Conservation (phyloP, 257 asterid genomes). For the Forsythia suspensa region DNA sequence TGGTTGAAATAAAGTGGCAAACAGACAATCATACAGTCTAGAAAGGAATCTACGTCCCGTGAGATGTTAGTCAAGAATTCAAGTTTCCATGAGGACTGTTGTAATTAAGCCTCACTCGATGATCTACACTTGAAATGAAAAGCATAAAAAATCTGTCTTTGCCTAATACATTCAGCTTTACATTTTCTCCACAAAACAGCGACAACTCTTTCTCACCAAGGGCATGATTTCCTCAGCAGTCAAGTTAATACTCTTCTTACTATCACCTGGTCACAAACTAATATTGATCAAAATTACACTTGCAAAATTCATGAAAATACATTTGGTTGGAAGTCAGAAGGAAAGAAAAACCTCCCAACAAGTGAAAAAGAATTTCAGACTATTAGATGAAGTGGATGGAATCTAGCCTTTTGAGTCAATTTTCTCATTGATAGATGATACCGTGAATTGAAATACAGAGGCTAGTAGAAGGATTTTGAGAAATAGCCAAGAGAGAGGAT, state of each 20-base stretch:
- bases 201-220: neutral
- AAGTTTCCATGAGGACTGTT: neutral
- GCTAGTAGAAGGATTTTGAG: neutral
- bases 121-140: neutral
- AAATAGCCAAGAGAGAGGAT: neutral
- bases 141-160: neutral
- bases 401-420: neutral
- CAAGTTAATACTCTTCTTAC: neutral
- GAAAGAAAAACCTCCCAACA: neutral
- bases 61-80: neutral
- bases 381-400: neutral
- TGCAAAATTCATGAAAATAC: neutral
- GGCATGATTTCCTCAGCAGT: neutral
- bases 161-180: neutral
- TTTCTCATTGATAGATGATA: neutral
- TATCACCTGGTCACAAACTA: neutral
- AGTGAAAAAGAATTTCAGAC: neutral
- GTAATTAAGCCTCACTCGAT: neutral
- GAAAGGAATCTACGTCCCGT: neutral
- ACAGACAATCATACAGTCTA: neutral
- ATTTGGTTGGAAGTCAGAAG: neutral
- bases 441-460: neutral
- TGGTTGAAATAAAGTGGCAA: neutral
- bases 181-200: neutral
- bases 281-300: no score